Evolutionary conservation across 2,329 filamentous ascomycete genomes (phyloP).

Genomic region (Colletotrichum orbiculare): DNA sequence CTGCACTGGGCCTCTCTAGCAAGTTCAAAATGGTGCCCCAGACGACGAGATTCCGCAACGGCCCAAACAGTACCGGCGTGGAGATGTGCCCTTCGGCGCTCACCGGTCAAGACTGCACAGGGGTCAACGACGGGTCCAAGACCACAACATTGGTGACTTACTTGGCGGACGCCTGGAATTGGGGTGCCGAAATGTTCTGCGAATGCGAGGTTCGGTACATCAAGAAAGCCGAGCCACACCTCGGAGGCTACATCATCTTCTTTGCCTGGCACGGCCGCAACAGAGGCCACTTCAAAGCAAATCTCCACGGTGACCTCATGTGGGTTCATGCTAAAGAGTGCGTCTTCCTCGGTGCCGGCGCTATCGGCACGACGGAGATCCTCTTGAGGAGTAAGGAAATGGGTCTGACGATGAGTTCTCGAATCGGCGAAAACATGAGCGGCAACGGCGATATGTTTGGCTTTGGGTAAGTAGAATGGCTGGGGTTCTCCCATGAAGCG

Average conservation of each 20-base stretch:
- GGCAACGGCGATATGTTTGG: constrained; percentile 75
- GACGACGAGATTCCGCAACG: constrained; percentile 71
- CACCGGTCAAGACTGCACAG: constrained; percentile 72
- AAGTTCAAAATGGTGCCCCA: constrained; percentile 68
- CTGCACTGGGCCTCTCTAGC: constrained; percentile 58
- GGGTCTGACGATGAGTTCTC: constrained; percentile 67
- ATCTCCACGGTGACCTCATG: constrained; percentile 69
- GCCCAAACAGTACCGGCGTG: constrained; percentile 72
- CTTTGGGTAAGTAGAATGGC: constrained; percentile 60
- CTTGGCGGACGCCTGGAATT: constrained; percentile 76
- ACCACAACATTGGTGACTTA: constrained; percentile 75
- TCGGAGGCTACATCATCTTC: constrained; percentile 70
- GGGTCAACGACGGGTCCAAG: constrained; percentile 76
- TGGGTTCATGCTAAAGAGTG: constrained; percentile 74
- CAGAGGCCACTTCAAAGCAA: constrained; percentile 64
- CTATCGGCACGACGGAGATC: constrained; percentile 74
- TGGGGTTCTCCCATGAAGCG: background rate
- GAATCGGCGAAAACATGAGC: constrained; percentile 69
- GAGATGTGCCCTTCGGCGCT: constrained; percentile 70
- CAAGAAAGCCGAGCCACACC: constrained; percentile 57
- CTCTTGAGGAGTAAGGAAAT: constrained; percentile 68
- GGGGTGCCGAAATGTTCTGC: constrained; percentile 78
- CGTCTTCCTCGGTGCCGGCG: constrained; percentile 74
- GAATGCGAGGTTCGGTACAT: constrained; percentile 74
- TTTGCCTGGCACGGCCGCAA: constrained; percentile 73